Conservation (phyloP, 83 land plant genomes). For the Picea abies region DNA sequence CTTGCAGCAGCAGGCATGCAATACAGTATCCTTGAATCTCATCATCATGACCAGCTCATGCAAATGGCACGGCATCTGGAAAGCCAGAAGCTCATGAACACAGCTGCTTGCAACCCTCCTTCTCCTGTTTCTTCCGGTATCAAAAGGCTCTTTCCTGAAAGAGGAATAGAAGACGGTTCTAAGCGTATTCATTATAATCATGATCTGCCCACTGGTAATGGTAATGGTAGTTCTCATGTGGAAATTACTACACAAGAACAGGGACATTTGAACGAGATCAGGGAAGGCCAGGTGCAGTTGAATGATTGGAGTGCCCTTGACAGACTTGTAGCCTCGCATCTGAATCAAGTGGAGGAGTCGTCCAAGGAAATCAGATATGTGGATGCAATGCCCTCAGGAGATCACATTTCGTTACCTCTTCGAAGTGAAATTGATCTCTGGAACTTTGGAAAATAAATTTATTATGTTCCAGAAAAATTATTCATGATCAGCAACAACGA, state of each 20-base stretch:
- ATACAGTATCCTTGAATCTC: too few relatives aligned
- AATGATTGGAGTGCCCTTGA: slow-evolving; percentile 20
- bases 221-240: background rate
- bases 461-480: too few relatives aligned
- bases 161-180: background rate
- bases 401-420: background rate
- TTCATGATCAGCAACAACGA: too few relatives aligned
- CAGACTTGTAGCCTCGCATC: slow-evolving; percentile 22
- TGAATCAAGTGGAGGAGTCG: background rate
- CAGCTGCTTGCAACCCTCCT: background rate
- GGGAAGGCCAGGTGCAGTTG: background rate
- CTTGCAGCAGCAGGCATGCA: background rate
- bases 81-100: background rate
- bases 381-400: background rate
- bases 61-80: background rate
- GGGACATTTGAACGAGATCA: too few relatives aligned
- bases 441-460: background rate
- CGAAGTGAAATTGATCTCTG: slow-evolving; percentile 1
- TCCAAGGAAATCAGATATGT: background rate
- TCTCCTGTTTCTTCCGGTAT: background rate
- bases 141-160: background rate
- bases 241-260: background rate
- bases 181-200: background rate
- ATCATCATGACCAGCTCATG: background rate
- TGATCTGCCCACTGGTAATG: background rate